These are phyloP conservation scores for Eucalyptus globulus DNA, from an alignment of 345 rosid species.

Conservation along the genomic window DNA sequence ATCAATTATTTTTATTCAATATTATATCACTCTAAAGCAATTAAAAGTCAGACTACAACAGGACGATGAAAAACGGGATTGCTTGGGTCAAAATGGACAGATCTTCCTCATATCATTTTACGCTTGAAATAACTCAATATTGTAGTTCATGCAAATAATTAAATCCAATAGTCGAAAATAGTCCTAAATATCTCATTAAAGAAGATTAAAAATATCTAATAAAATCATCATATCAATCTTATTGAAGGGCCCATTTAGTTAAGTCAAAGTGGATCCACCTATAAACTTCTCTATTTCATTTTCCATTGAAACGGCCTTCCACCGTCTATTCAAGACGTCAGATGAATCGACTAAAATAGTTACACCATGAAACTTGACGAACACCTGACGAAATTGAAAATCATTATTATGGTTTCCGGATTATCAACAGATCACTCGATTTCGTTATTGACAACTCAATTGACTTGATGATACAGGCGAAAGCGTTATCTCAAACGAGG, in stretches of 20 bases:
- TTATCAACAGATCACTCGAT: fast-evolving
- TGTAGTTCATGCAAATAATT: neutral
- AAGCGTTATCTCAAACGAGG: fast-evolving
- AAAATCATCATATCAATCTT: neutral
- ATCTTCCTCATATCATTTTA: neutral
- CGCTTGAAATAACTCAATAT: neutral
- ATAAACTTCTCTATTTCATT: no score
- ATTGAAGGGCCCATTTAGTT: neutral
- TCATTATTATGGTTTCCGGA: fast-evolving
- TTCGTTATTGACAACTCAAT: no score
- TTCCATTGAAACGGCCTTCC: no score
- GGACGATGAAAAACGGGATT: neutral
- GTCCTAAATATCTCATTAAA: neutral
- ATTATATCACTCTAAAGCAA: neutral
- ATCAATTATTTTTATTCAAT: no score
- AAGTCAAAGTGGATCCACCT: neutral
- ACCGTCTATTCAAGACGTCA: fast-evolving
- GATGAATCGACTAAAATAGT: no score
- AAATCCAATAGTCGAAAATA: fast-evolving
- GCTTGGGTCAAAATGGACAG: neutral
- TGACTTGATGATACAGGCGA: fast-evolving
- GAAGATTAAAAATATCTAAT: neutral
- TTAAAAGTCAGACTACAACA: neutral
- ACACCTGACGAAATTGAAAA: no score
- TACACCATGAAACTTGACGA: fast-evolving